Conservation (phyloP, 768 basidiomycete genomes). For the Plicaturopsis crispa region DNA sequence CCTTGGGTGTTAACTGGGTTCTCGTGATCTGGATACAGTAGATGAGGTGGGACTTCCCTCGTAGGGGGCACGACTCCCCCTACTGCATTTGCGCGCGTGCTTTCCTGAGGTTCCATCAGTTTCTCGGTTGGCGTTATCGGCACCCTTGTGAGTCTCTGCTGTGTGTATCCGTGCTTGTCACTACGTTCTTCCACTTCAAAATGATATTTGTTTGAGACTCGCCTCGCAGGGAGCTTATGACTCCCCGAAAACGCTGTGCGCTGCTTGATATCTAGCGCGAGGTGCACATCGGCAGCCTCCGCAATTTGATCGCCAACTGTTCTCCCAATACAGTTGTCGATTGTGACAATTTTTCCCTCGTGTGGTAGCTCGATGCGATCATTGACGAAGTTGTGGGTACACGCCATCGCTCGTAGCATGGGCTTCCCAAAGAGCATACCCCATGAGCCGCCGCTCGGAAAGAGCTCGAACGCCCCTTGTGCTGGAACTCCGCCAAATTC, state of each 20-base stretch:
- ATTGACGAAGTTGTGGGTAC: constrained; percentile 9
- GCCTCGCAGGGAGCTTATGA: neutral
- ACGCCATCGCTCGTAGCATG: constrained; percentile 8
- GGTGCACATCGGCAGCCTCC: neutral
- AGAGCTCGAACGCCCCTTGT: constrained; percentile 3
- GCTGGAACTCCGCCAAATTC: neutral
- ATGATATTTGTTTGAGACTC: neutral
- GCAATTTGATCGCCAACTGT: neutral
- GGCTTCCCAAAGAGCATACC: constrained; percentile 6
- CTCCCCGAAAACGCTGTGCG: neutral
- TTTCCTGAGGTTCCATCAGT: neutral
- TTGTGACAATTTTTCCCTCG: neutral
- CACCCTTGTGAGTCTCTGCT: neutral
- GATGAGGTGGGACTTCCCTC: neutral
- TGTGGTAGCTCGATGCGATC: constrained; percentile 5
- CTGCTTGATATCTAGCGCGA: neutral
- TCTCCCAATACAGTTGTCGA: neutral
- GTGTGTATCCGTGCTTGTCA: neutral
- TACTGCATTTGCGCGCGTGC: neutral
- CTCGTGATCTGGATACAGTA: neutral
- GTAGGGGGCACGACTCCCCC: neutral
- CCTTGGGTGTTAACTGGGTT: too few species aligned
- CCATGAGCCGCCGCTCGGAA: constrained; percentile 4
- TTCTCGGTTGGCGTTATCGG: neutral
- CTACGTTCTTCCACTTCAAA: neutral